These are phyloP conservation scores for Chondrus crispus DNA, from an alignment of 23 red algal species.

Conservation along the genomic window DNA sequence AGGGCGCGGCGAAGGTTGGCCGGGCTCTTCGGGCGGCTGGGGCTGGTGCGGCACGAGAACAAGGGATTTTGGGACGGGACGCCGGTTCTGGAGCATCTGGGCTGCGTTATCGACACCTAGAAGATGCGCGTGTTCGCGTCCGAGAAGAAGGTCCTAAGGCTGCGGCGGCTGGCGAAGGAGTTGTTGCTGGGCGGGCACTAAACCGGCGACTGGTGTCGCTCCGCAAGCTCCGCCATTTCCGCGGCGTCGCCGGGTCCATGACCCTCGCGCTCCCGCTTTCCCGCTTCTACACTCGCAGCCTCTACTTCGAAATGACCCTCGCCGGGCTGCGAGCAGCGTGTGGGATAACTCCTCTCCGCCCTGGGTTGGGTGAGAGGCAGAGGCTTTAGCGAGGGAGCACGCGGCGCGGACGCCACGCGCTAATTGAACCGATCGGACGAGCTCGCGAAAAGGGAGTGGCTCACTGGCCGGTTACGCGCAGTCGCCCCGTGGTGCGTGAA, in stretches of 20 bases:
- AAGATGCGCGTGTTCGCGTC: background rate
- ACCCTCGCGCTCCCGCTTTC: constrained; percentile 29
- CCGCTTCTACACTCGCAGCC: constrained; percentile 8
- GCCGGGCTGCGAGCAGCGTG: no score
- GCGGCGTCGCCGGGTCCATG: constrained; percentile 7
- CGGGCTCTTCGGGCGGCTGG: no score
- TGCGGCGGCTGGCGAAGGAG: background rate
- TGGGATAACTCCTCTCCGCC: no score
- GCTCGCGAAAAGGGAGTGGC: no score
- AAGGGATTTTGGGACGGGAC: constrained; percentile 7
- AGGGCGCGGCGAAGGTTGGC: no score
- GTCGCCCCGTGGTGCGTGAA: no score
- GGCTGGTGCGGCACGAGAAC: background rate
- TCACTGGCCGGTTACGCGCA: no score
- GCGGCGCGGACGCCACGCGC: no score
- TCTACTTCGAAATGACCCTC: no score
- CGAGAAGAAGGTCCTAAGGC: background rate
- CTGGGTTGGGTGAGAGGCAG: no score
- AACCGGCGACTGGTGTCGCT: background rate
- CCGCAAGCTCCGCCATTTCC: constrained; percentile 11
- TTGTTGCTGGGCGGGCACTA: background rate
- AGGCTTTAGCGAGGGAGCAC: no score
- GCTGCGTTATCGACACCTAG: constrained; percentile 7
- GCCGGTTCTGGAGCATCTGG: background rate
- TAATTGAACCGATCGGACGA: no score